phyloP scores from a whole-genome alignment of 176 grass and related monocot genomes.

The Triticum monococcum region DNA sequence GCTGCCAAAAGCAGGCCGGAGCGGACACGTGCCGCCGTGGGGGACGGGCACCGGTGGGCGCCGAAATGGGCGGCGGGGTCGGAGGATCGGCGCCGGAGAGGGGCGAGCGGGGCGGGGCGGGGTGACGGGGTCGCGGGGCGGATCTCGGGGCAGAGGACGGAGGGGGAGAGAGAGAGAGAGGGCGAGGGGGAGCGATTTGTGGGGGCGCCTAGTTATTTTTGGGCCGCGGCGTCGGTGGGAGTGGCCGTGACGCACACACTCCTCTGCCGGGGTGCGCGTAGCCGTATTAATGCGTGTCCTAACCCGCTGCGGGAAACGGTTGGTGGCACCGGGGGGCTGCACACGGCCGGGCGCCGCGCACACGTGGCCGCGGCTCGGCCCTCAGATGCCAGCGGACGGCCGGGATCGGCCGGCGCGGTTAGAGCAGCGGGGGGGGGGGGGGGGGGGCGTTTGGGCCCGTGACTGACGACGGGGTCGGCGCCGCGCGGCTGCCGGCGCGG shows the following conservation, averaged over 20 bases:
- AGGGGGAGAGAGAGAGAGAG: not conserved
- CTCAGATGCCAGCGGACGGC: not conserved
- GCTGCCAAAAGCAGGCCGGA: not conserved
- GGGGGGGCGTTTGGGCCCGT: not conserved
- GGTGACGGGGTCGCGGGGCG: constrained; percentile 1
- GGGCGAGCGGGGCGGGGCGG: not conserved
- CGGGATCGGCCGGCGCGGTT: not conserved
- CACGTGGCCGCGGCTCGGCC: too few relatives aligned
- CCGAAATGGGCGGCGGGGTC: not conserved
- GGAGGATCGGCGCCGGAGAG: constrained; percentile 17
- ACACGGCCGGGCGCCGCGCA: not conserved
- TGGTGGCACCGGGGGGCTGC: not conserved
- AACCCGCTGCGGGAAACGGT: not conserved
- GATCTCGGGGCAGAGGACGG: constrained; percentile 39
- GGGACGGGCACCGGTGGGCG: not conserved
- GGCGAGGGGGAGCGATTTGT: constrained; percentile 14
- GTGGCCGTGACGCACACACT: not conserved
- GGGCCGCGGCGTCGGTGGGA: constrained; percentile 42
- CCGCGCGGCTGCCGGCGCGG: too few relatives aligned
- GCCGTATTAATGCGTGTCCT: not conserved
- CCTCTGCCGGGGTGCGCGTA: constrained; percentile 24
- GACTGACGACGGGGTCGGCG: not conserved
- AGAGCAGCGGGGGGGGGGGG: not conserved
- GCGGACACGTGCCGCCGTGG: not conserved
- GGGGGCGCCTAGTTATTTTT: constrained; percentile 60